Percentiles rank a stretch among this genome's conserved stretches.
phyloP scores from a whole-genome alignment of 129 eudicot genomes.

The Centaurea solstitialis region DNA sequence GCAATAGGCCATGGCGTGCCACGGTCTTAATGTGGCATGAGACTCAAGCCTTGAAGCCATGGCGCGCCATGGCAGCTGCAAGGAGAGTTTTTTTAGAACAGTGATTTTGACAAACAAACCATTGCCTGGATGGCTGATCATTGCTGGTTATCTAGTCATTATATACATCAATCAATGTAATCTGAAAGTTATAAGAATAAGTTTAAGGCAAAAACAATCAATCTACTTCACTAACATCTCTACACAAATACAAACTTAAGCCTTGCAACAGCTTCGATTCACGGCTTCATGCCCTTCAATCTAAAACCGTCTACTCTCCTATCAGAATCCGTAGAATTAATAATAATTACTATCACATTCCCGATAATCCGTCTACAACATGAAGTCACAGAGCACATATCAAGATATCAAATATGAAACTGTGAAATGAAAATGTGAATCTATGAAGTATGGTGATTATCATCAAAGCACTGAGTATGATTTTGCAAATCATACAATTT shows the following conservation, averaged over 20 bases:
- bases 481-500: background rate
- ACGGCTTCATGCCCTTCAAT: background rate
- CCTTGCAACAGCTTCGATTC: background rate
- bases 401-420: background rate
- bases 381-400: constrained; percentile 8
- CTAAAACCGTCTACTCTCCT: background rate
- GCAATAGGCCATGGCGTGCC: no score
- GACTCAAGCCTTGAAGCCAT: no score
- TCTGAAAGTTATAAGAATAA: background rate
- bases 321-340: background rate
- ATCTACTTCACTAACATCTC: background rate
- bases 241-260: background rate
- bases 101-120: background rate
- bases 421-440: background rate
- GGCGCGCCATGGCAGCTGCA: no score
- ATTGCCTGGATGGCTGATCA: background rate
- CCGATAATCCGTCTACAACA: background rate
- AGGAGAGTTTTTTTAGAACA: no score
- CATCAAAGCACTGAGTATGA: no score
- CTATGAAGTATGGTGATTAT: no score
- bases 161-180: background rate
- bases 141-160: background rate
- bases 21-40: no score
- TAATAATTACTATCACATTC: constrained; percentile 1
- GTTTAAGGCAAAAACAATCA: background rate